phyloP scores from a whole-genome alignment of 75 land plant genomes.

The Isoetes taiwanensis region DNA sequence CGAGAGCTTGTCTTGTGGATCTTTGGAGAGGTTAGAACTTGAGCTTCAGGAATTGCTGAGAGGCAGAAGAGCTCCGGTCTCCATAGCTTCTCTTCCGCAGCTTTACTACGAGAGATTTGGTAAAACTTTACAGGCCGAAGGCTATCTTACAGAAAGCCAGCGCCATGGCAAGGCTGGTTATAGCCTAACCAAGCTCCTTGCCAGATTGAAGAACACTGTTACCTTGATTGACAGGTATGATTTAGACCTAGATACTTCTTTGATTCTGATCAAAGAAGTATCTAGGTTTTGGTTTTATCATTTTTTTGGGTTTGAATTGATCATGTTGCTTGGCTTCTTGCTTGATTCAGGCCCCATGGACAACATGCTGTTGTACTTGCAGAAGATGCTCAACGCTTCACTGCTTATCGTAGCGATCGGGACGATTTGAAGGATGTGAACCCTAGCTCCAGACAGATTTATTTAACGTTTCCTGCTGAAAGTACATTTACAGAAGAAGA shows the following conservation, averaged over 20 bases:
- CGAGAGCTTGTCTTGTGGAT: slow-evolving; percentile 17
- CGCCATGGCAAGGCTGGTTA: slow-evolving; percentile 92
- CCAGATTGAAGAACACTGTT: slow-evolving; percentile 56
- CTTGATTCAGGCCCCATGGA: slow-evolving; percentile 98
- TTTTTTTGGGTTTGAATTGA: too few species aligned
- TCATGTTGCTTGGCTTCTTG: too few species aligned
- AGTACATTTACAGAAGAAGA: slow-evolving; percentile 93
- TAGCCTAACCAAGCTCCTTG: slow-evolving; percentile 84
- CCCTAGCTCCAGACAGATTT: slow-evolving; percentile 77
- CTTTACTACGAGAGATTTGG: slow-evolving; percentile 75
- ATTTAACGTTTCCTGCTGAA: slow-evolving; percentile 89
- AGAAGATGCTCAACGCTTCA: slow-evolving; percentile 60
- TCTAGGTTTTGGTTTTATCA: too few species aligned
- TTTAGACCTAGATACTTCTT: too few species aligned
- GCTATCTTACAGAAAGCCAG: slow-evolving; percentile 95
- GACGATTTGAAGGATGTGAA: slow-evolving; percentile 39
- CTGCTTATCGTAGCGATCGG: slow-evolving; percentile 21
- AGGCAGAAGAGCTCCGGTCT: slow-evolving; percentile 54
- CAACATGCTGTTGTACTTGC: slow-evolving; percentile 90
- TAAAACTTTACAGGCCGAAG: slow-evolving; percentile 72
- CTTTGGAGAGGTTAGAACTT: slow-evolving; percentile 57
- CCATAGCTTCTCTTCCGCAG: slow-evolving; percentile 80
- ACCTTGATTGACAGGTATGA: slow-evolving; percentile 66
- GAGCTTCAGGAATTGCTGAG: slow-evolving; percentile 71
- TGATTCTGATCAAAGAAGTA: too few species aligned